These are phyloP conservation scores for Biscutella laevigata DNA, from an alignment of 441 rosid genomes.

Conservation along the genomic window DNA sequence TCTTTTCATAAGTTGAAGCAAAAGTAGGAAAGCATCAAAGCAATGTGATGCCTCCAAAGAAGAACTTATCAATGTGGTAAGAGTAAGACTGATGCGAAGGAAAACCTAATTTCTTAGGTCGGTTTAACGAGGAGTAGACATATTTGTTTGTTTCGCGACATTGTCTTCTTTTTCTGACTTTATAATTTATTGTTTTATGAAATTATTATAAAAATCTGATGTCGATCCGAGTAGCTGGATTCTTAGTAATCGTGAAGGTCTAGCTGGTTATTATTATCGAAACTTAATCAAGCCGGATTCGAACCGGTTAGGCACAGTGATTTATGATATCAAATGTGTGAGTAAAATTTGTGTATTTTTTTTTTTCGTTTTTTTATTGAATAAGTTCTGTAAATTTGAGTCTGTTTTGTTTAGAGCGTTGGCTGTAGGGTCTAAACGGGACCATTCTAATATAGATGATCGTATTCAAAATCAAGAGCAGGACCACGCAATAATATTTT, in stretches of 20 bases:
- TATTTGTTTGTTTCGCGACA: constrained; percentile 7
- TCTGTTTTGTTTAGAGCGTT: constrained; percentile 18
- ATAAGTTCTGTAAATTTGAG: neutral
- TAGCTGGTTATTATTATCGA: neutral
- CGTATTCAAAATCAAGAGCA: constrained; percentile 21
- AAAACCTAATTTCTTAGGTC: constrained; percentile 20
- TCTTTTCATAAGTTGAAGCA: constrained; percentile 11
- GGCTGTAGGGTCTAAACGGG: constrained; percentile 25
- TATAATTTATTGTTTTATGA: neutral
- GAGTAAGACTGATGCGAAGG: constrained; percentile 11
- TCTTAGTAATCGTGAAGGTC: neutral
- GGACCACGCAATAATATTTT: constrained; percentile 20
- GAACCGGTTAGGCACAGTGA: too few relatives aligned
- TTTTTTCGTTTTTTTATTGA: too few relatives aligned
- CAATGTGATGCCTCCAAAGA: constrained; percentile 11
- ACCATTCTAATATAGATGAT: constrained; percentile 22
- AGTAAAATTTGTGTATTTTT: neutral
- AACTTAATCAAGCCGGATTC: too few relatives aligned
- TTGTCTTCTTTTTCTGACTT: neutral
- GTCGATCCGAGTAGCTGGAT: neutral
- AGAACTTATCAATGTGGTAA: constrained; percentile 6
- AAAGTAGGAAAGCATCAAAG: constrained; percentile 15
- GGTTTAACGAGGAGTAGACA: constrained; percentile 12
- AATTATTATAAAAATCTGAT: neutral
- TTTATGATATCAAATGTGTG: neutral